Evolutionary conservation across 2,329 filamentous ascomycete genomes (phyloP), one percentile per base, ranked within the genome.

Genomic region (Eurotiales sp.): DNA sequence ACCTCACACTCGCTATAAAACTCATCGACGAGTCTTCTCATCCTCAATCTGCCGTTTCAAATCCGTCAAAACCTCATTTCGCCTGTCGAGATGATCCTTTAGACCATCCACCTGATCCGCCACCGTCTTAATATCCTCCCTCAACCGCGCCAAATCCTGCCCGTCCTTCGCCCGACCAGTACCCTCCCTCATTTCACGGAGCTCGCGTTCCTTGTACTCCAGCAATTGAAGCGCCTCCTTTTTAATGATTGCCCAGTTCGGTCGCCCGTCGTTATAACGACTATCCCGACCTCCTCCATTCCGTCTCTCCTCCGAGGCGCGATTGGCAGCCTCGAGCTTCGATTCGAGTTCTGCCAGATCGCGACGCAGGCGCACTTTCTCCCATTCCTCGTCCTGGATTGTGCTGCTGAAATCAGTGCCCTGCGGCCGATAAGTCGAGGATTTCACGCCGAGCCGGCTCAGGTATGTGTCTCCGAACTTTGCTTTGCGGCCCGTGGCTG

Each of bases 391-490:
- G 22, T 95, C 92, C 55, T 87, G 88, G 67, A 90, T 88, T 56
- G 88, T 87, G 32, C 81, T 79, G 53, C 84, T 87, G 68, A 97
- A 97, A 73, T 99, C 91, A 1, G 93, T 99, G 22, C 93, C 93
- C 36, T 86, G 77, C 8, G 87, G 82, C 65, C 88, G 86, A 72
- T 93, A 92, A 53, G 82, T 85, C 3, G 34, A 37, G 59, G 86
- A 84, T 64, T 91, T 87, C 5, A 85, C 78, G 7, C 93, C 93
- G 34, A 99, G 79, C 11, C 93, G 85, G 55, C 88, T 95, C 52
- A 99, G 82, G 72, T 97, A 99, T 57, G 95, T 88, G 69, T 99
- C 93, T 58, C 93, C 93, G 65, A 99, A 99, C 74, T 96, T 96
- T 61, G 90, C 87, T 74, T 99, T 99, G 65, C 88, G 87, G 52